Conservation (phyloP, 306 rosid species). For the Herpetospermum pedunculosum region DNA sequence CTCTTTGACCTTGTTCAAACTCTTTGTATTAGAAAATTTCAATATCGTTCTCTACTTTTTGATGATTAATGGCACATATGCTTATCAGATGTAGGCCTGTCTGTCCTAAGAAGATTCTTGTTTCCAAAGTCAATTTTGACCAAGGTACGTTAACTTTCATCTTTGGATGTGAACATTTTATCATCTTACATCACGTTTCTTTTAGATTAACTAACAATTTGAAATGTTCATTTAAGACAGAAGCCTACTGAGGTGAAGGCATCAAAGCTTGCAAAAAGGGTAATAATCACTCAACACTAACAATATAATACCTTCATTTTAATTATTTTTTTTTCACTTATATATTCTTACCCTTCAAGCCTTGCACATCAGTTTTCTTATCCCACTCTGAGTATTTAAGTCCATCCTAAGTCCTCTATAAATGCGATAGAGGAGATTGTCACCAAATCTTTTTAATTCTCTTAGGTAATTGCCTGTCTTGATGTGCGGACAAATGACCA, state of each 20-base stretch:
- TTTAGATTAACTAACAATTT: slow-evolving; percentile 27
- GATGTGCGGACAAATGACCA: slow-evolving; percentile 91
- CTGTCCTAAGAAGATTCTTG: slow-evolving; percentile 82
- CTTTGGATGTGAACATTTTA: slow-evolving; percentile 8
- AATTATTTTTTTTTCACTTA: not conserved
- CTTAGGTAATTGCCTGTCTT: slow-evolving; percentile 92
- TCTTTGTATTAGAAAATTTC: not conserved
- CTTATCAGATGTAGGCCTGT: slow-evolving; percentile 84
- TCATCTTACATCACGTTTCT: slow-evolving; percentile 14
- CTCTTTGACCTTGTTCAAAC: not conserved
- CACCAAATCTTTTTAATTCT: slow-evolving; percentile 8
- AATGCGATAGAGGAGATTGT: not conserved
- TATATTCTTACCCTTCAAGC: not conserved
- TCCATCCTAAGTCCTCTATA: not conserved
- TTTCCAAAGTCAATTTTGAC: slow-evolving; percentile 38
- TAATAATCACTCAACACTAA: slow-evolving; percentile 21
- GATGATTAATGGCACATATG: slow-evolving; percentile 11
- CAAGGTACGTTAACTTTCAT: slow-evolving; percentile 49
- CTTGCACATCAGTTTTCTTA: too few relatives aligned
- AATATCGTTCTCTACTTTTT: not conserved
- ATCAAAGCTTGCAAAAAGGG: slow-evolving; percentile 84
- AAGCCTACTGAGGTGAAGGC: slow-evolving; percentile 58
- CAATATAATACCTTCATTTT: not conserved
- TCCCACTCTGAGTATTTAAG: not conserved
- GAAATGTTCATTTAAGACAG: slow-evolving; percentile 60